Conservation (phyloP, 2,329 filamentous ascomycete genomes). For the Pseudogymnoascus sp. region DNA sequence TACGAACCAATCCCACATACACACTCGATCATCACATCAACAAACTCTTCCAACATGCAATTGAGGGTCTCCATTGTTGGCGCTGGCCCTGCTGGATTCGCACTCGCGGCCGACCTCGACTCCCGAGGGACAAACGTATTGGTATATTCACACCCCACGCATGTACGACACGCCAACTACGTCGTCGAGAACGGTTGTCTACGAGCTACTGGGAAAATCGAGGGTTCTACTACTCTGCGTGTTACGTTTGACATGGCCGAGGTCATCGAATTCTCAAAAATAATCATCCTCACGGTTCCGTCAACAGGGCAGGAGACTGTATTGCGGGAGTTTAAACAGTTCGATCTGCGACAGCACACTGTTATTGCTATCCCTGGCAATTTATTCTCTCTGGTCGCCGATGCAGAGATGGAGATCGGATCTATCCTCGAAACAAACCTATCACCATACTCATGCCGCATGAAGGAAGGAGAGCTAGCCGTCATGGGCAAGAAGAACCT, state of each 20-base stretch:
- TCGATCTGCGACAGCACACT: not conserved
- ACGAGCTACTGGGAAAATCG: constrained; percentile 12
- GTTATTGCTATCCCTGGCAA: constrained; percentile 24
- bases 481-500: constrained; percentile 19
- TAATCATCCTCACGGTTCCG: constrained; percentile 19
- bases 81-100: constrained; percentile 13
- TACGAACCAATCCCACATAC: not conserved
- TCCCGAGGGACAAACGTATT: constrained; percentile 15
- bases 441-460: constrained; percentile 22
- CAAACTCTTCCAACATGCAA: not conserved
- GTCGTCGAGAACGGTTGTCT: constrained; percentile 10
- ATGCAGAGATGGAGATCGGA: constrained; percentile 14
- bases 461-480: constrained; percentile 17
- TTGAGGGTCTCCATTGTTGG: constrained; percentile 15
- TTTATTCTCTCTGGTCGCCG: constrained; percentile 20
- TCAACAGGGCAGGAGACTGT: not conserved
- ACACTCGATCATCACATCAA: not conserved
- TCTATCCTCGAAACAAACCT: constrained; percentile 23
- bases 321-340: not conserved
- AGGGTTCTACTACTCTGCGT: constrained; percentile 10
- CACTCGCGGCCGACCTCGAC: constrained; percentile 9
- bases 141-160: constrained; percentile 20
- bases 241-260: constrained; percentile 20
- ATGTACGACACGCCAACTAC: constrained; percentile 13
- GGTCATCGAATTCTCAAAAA: constrained; percentile 18